phyloP scores from a whole-genome alignment of 2,329 filamentous ascomycete genomes.

The Cercospora sp. region DNA sequence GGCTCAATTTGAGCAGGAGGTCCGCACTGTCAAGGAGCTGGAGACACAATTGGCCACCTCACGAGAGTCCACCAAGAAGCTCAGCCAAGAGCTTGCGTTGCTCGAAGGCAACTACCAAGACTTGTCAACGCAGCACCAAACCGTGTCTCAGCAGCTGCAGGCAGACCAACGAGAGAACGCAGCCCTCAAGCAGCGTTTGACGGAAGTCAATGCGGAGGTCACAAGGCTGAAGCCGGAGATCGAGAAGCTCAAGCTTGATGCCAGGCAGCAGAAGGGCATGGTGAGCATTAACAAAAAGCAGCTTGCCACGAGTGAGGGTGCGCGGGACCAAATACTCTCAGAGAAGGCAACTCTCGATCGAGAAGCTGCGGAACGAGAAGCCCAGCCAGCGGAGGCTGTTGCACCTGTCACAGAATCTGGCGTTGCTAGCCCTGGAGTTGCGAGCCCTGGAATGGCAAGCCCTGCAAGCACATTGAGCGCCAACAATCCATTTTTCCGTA shows the following conservation, averaged over 20 bases:
- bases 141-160: slow-evolving; percentile 71
- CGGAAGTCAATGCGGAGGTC: slow-evolving; percentile 77
- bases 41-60: slow-evolving; percentile 79
- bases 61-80: slow-evolving; percentile 76
- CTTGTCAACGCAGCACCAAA: slow-evolving; percentile 76
- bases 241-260: slow-evolving; percentile 89
- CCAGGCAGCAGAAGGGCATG: slow-evolving; percentile 90
- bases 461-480: slow-evolving; percentile 44
- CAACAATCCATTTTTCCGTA: slow-evolving; percentile 94
- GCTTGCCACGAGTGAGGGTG: slow-evolving; percentile 80
- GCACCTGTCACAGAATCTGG: slow-evolving; percentile 16
- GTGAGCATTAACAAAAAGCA: slow-evolving; percentile 99
- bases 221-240: slow-evolving; percentile 82
- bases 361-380: slow-evolving; percentile 35
- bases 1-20: slow-evolving; percentile 88
- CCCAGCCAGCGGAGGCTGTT: slow-evolving; percentile 22
- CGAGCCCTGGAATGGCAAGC: slow-evolving; percentile 24
- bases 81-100: slow-evolving; percentile 80
- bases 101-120: slow-evolving; percentile 80
- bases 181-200: slow-evolving; percentile 82
- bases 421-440: slow-evolving; percentile 3
- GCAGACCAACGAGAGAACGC: slow-evolving; percentile 87
- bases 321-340: slow-evolving; percentile 80
- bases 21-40: slow-evolving; percentile 76
- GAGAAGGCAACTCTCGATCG: slow-evolving; percentile 74